Percentiles rank a stretch among this genome's conserved stretches.
Evolutionary conservation across 1,139 yeast species (phyloP).

Genomic region (Pichia sp.): DNA sequence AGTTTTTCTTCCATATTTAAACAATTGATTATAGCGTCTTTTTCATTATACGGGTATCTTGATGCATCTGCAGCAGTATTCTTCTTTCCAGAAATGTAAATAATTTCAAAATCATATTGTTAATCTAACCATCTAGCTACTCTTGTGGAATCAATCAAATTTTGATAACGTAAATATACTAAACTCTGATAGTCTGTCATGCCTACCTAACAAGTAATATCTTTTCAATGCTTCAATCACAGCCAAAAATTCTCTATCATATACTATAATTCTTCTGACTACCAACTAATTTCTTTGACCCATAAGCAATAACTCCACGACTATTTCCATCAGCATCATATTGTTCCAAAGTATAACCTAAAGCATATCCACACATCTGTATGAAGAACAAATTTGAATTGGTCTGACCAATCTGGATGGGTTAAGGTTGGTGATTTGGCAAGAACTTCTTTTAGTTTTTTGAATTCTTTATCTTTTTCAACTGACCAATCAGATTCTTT

Average conservation of each 20-base stretch:
- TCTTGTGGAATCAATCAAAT: conserved; percentile 1
- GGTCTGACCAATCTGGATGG: neutral
- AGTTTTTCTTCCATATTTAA: no score
- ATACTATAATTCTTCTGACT: neutral
- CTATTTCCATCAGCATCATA: neutral
- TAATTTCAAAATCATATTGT: conserved; percentile 3
- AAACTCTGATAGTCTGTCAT: no score
- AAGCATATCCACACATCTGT: neutral
- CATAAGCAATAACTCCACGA: neutral
- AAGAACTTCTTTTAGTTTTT: neutral
- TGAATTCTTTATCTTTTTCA: conserved; percentile 2
- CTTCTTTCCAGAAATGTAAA: neutral
- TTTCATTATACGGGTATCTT: neutral
- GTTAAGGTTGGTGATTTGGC: no score
- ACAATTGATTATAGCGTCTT: no score
- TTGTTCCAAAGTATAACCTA: neutral
- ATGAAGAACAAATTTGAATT: neutral
- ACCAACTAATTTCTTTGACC: neutral
- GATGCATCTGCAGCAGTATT: conserved; percentile 5
- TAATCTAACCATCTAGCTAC: conserved; percentile 7
- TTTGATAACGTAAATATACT: conserved; percentile 1
- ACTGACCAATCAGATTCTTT: neutral
- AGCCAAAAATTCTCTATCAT: no score
- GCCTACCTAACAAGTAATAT: no score
- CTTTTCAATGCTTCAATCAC: no score